These are phyloP conservation scores for Cyclaneusma minus DNA, from an alignment of 2,329 filamentous ascomycete genomes.

Conservation along the genomic window DNA sequence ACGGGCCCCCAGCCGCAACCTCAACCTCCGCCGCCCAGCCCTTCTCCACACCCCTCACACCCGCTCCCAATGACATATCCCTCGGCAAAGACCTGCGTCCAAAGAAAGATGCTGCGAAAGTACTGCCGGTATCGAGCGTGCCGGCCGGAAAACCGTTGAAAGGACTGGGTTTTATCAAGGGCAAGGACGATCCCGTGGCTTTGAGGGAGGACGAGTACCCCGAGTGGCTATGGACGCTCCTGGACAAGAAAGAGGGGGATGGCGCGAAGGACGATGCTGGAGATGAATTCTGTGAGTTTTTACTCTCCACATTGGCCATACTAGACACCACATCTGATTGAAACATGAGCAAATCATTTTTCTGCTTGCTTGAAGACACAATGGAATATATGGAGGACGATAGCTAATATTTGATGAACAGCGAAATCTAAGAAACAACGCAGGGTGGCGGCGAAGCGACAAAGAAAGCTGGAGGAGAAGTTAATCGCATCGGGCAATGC, in stretches of 20 bases:
- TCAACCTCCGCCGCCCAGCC: conserved; percentile 16
- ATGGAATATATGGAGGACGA: conserved; percentile 1
- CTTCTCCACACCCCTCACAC: conserved; percentile 17
- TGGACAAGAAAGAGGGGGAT: conserved; percentile 42
- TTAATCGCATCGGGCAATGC: conserved; percentile 50
- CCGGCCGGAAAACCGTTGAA: conserved; percentile 53
- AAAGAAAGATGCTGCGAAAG: conserved; percentile 7
- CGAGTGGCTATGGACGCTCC: conserved; percentile 61
- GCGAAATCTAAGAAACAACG: conserved; percentile 79
- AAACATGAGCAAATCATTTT: background rate
- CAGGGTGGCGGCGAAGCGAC: conserved; percentile 50
- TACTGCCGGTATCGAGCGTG: conserved; percentile 8
- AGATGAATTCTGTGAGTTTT: conserved; percentile 63
- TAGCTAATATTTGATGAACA: conserved; percentile 18
- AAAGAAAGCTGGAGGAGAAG: conserved; percentile 38
- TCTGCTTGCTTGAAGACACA: conserved; percentile 1
- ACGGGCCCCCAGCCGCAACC: conserved; percentile 10
- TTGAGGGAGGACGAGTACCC: conserved; percentile 64
- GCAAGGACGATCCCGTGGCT: conserved; percentile 56
- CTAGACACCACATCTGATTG: background rate
- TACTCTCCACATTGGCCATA: background rate
- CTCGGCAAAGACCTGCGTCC: conserved; percentile 2
- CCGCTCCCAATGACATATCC: conserved; percentile 8
- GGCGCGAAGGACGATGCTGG: conserved; percentile 32
- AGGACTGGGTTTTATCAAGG: conserved; percentile 67